Percentiles rank a stretch among this genome's conserved stretches.
Conservation (phyloP, 192 early-diverging fungal genomes). For the Chytriomyces confervae region DNA sequence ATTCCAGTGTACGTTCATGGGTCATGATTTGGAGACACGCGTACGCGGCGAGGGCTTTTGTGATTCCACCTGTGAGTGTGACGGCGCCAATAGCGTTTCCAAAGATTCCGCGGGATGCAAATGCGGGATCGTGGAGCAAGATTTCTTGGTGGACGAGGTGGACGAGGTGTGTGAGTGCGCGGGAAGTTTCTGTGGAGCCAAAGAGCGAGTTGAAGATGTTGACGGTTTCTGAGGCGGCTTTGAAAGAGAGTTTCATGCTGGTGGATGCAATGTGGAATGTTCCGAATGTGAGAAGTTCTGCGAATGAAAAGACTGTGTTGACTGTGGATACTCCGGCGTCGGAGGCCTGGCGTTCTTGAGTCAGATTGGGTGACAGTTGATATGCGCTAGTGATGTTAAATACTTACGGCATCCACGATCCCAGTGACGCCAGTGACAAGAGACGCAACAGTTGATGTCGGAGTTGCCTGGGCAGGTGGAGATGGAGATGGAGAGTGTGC, state of each 20-base stretch:
- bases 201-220: constrained; percentile 90
- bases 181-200: constrained; percentile 93
- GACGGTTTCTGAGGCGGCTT: constrained; percentile 87
- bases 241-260: constrained; percentile 59
- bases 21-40: constrained; percentile 83
- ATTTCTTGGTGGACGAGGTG: constrained; percentile 77
- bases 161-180: constrained; percentile 84
- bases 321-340: constrained; percentile 34
- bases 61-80: constrained; percentile 71
- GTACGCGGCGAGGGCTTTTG: constrained; percentile 85
- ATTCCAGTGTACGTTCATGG: constrained; percentile 59
- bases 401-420: neutral
- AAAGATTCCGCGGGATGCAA: constrained; percentile 28
- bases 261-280: constrained; percentile 78
- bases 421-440: neutral
- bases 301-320: constrained; percentile 72
- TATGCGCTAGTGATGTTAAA: neutral
- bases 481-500: constrained; percentile 9
- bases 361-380: neutral
- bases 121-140: constrained; percentile 44
- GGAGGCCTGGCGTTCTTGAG: neutral
- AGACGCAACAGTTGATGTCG: no score
- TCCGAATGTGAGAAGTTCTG: constrained; percentile 75
- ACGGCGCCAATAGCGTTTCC: constrained; percentile 66
- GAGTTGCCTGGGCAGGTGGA: no score